These are phyloP conservation scores for Ambrosia artemisiifolia DNA, from an alignment of 129 eudicot species.

Conservation along the genomic window DNA sequence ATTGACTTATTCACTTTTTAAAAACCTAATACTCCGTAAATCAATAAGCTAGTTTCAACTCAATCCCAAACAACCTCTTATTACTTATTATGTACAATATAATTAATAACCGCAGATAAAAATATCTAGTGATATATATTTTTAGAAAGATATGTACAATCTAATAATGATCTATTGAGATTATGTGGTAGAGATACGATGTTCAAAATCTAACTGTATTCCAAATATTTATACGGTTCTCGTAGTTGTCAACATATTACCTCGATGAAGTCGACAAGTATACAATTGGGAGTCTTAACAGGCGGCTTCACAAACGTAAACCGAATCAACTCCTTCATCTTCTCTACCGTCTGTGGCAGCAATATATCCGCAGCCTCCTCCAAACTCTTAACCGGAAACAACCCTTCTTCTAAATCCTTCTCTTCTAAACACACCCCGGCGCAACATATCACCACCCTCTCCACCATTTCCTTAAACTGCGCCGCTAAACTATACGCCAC, in stretches of 20 bases:
- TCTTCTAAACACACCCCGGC: conserved; percentile 87
- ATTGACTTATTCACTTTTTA: too few species aligned
- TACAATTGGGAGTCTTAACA: conserved; percentile 51
- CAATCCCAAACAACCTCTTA: too few species aligned
- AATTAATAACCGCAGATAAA: too few species aligned
- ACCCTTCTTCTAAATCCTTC: conserved; percentile 62
- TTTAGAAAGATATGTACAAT: too few species aligned
- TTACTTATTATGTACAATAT: too few species aligned
- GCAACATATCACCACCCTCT: conserved; percentile 73
- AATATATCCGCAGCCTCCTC: conserved; percentile 66
- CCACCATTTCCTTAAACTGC: conserved; percentile 54
- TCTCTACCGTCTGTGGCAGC: conserved; percentile 73
- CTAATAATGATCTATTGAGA: too few species aligned
- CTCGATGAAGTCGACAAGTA: conserved; percentile 64
- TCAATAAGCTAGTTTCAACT: too few species aligned
- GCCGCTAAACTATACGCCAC: conserved; percentile 79
- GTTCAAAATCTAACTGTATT: too few species aligned
- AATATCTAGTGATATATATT: too few species aligned
- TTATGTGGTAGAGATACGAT: too few species aligned
- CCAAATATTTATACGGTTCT: too few species aligned
- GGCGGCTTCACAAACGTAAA: conserved; percentile 62
- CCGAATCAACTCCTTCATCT: conserved; percentile 56
- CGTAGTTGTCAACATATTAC: conserved; percentile 12
- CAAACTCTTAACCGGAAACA: conserved; percentile 64
- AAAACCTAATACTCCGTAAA: too few species aligned